phyloP scores from a whole-genome alignment of 2,329 filamentous ascomycete species.

The Microcyclospora pomicola region DNA sequence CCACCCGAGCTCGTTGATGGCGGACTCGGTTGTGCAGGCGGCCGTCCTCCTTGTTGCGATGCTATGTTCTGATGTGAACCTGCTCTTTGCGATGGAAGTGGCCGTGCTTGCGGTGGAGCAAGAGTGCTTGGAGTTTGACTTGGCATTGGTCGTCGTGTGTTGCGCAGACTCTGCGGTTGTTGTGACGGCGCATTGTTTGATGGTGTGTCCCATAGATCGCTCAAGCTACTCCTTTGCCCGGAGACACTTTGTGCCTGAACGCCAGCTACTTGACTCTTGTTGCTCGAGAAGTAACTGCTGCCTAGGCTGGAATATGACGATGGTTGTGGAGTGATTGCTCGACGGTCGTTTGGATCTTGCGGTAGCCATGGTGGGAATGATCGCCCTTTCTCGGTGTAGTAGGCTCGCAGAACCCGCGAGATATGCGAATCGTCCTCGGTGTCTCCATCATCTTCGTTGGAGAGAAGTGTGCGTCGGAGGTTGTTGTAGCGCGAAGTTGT shows the following conservation, averaged over 20 bases:
- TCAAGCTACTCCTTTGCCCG: constrained; percentile 36
- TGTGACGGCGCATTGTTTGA: constrained; percentile 22
- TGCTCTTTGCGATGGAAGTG: constrained; percentile 57
- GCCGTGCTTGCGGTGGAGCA: constrained; percentile 31
- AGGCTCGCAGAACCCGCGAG: constrained; percentile 78
- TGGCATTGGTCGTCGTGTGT: constrained; percentile 12
- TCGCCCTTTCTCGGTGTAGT: constrained; percentile 80
- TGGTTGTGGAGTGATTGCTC: constrained; percentile 26
- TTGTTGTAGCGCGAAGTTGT: constrained; percentile 45
- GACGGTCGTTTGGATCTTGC: constrained; percentile 64
- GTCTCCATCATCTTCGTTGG: constrained; percentile 42
- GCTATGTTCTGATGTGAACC: constrained; percentile 56
- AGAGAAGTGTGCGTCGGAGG: constrained; percentile 51
- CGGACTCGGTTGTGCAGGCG: constrained; percentile 25
- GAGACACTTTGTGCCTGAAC: constrained; percentile 15
- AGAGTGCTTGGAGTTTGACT: constrained; percentile 22
- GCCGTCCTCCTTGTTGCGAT: constrained; percentile 23
- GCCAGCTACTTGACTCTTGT: constrained; percentile 12
- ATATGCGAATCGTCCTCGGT: constrained; percentile 83
- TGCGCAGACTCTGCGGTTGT: constrained; percentile 31
- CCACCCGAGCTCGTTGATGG: constrained; percentile 29
- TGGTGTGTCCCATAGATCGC: constrained; percentile 44
- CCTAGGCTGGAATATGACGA: constrained; percentile 16
- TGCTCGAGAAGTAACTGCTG: constrained; percentile 12
- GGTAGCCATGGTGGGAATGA: constrained; percentile 78